Percentiles rank a stretch among this genome's conserved stretches.
Evolutionary conservation across 2,329 filamentous ascomycete genomes (phyloP).

Genomic region (Aspergillus fumigatus): DNA sequence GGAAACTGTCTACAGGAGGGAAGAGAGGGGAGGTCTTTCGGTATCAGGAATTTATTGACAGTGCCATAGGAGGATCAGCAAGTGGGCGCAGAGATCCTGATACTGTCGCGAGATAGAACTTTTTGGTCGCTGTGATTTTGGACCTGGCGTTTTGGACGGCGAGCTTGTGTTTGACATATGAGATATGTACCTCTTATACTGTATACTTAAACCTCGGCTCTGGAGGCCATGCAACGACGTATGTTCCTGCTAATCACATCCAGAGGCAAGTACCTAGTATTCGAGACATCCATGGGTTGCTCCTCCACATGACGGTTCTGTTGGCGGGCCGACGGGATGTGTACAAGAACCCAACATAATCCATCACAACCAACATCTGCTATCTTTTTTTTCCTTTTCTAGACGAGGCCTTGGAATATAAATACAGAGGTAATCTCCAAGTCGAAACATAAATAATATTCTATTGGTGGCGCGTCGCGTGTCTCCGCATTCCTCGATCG

Average conservation of each 20-base stretch:
- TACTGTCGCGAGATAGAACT: slow-evolving; percentile 1
- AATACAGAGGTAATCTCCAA: neutral
- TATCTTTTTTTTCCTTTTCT: neutral
- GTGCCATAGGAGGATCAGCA: slow-evolving; percentile 52
- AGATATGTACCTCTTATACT: neutral
- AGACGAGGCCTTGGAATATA: neutral
- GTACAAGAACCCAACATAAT: neutral
- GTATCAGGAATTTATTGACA: slow-evolving; percentile 86
- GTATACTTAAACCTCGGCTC: neutral
- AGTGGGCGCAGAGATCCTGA: slow-evolving; percentile 18
- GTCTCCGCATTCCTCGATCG: slow-evolving; percentile 21
- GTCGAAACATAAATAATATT: neutral
- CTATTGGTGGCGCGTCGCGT: slow-evolving; percentile 8
- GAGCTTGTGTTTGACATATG: neutral
- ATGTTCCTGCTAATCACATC: neutral
- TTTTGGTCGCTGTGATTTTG: neutral
- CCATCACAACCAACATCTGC: neutral
- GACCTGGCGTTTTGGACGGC: slow-evolving; percentile 7
- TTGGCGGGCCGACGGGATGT: neutral
- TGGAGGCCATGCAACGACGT: slow-evolving; percentile 7
- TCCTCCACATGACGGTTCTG: neutral
- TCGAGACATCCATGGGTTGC: neutral
- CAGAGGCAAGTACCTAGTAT: neutral
- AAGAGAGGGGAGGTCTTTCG: slow-evolving; percentile 84
- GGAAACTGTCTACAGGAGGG: slow-evolving; percentile 45